Evolutionary conservation across 768 basidiomycete species (phyloP), one percentile per base, ranked within the genome.

Genomic region (Lactarius sanguifluus): DNA sequence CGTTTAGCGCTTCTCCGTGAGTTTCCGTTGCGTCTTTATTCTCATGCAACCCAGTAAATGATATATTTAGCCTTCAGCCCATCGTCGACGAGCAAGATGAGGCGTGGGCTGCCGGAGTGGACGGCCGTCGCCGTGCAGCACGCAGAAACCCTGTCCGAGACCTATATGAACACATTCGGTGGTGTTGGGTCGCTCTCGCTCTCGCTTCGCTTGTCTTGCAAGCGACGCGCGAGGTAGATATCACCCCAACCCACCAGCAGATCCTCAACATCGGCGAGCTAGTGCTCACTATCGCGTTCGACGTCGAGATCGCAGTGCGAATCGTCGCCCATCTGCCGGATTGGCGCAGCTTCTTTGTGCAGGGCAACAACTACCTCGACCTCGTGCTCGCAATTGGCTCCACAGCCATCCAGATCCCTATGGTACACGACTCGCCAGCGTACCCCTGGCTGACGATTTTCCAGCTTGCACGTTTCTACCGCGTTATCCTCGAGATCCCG

Each of bases 371-470:
- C 72, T 83, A 82, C 80, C 76, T 95, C 50, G 96, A 98, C 74
- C 74, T 87, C 30, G 75, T 86, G 3, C 81, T 98, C 20, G 95
- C 92, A 0, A 74, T 96, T 45, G 84, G 82, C 0, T 87, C 88
- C 13, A 89, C 82, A 56, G 78, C 95, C 71, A 92, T 97, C 16
- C 93, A 96, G 74, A 88, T 97, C 36, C 96, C 96, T 0, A 81
- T 73, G 18, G 88, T 98, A 28, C 82, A 83, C 61, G 67, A 81
- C 10, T 88, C 88, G 6, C 65, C 71, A 8, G 79, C 87, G 3
- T 96, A 96, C 72, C 84, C 89, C 0, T 98, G 96, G 96, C 82
- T 97, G 70, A 96, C 92, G 3, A 82, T 91, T 36, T 91, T 98
- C 71, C 92, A 94, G 74, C 79, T 97, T 16, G 81, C 81, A 71